Percentiles rank a stretch among this genome's conserved stretches.
Conservation (phyloP, 768 basidiomycete genomes). For the Sporobolomyces pararoseus region DNA sequence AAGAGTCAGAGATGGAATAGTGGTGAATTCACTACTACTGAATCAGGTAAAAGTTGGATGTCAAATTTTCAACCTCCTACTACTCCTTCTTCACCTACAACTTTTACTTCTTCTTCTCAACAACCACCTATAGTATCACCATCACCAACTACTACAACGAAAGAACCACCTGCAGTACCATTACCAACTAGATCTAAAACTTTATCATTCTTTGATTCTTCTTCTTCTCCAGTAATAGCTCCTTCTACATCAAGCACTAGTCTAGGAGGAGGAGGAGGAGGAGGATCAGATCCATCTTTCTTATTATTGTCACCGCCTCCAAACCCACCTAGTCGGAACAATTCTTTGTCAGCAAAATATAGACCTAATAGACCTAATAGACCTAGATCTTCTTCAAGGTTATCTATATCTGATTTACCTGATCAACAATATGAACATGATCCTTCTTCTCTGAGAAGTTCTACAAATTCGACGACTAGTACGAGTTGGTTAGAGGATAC, state of each 20-base stretch:
- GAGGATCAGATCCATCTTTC: neutral
- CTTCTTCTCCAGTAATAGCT: conserved; percentile 9
- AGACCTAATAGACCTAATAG: neutral
- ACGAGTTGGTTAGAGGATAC: conserved; percentile 13
- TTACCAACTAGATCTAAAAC: conserved; percentile 32
- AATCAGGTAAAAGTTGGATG: conserved; percentile 1
- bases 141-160: neutral
- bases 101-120: neutral
- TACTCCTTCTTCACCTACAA: too few species aligned
- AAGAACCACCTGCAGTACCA: neutral
- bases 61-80: neutral
- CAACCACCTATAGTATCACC: neutral
- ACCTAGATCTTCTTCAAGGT: conserved; percentile 10
- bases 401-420: conserved; percentile 1
- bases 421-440: too few species aligned
- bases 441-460: conserved; percentile 1
- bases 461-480: conserved; percentile 1
- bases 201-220: conserved; percentile 36
- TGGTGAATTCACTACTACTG: neutral
- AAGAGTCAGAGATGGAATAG: neutral
- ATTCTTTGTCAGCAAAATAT: conserved; percentile 8
- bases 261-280: too few species aligned
- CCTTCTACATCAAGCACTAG: neutral
- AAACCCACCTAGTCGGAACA: conserved; percentile 28
- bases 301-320: conserved; percentile 26